Evolutionary conservation across 768 basidiomycete genomes (phyloP).

Genomic region (Termitomyces sp.): DNA sequence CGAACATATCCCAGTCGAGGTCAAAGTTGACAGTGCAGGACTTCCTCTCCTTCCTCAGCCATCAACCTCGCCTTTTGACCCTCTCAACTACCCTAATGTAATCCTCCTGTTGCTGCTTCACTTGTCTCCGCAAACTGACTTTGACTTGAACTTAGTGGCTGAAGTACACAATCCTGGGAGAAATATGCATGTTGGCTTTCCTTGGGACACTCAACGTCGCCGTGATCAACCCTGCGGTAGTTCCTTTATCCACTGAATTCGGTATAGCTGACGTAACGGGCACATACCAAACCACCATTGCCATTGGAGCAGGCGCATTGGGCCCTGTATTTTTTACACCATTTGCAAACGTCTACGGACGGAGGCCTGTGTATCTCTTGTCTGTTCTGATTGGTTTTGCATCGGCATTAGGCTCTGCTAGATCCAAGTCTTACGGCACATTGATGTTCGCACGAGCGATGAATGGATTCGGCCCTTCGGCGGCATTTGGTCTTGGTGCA

Average conservation of each 20-base stretch:
- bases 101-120: neutral
- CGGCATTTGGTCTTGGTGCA: slow-evolving; percentile 34
- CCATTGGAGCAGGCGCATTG: slow-evolving; percentile 32
- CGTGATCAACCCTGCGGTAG: slow-evolving; percentile 36
- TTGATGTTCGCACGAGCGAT: slow-evolving; percentile 32
- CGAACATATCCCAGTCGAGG: neutral
- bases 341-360: slow-evolving; percentile 38
- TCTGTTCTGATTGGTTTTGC: slow-evolving; percentile 28
- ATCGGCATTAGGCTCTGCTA: slow-evolving; percentile 23
- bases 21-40: slow-evolving; percentile 32
- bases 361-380: slow-evolving; percentile 34
- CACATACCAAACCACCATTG: slow-evolving; percentile 38
- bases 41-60: slow-evolving; percentile 43
- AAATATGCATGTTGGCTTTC: slow-evolving; percentile 33
- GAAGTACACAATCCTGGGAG: slow-evolving; percentile 28
- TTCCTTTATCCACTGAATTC: slow-evolving; percentile 35
- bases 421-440: slow-evolving; percentile 29
- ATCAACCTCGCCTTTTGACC: slow-evolving; percentile 34
- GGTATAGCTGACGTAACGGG: slow-evolving; percentile 32
- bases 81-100: slow-evolving; percentile 39
- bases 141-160: slow-evolving; percentile 27
- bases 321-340: slow-evolving; percentile 37
- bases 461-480: slow-evolving; percentile 34
- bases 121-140: neutral
- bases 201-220: slow-evolving; percentile 36